A percentile compares a stretch with the other conserved stretches of the same genome.
phyloP scores from a whole-genome alignment of 129 eudicot genomes.

The Kitagawia praeruptora region DNA sequence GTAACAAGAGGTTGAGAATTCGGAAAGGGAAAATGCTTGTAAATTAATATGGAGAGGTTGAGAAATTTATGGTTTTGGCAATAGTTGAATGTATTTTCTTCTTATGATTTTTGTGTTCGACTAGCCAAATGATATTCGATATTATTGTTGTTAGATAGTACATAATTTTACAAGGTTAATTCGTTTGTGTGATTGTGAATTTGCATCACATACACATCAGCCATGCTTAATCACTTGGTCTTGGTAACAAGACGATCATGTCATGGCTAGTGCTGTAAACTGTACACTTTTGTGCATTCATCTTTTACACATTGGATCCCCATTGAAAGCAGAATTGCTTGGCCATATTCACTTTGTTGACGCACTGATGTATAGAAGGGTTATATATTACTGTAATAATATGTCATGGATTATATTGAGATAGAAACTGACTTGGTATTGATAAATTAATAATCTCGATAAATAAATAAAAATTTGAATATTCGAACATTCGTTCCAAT shows the following conservation, averaged over 20 bases:
- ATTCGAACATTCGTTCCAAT: too few species aligned
- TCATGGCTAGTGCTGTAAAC: not conserved
- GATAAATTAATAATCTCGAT: too few species aligned
- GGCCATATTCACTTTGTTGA: not conserved
- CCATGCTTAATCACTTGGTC: not conserved
- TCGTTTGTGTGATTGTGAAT: not conserved
- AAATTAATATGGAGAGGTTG: not conserved
- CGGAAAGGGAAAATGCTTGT: not conserved
- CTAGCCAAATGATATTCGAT: not conserved
- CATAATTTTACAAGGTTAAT: not conserved
- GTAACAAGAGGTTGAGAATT: not conserved
- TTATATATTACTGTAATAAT: not conserved
- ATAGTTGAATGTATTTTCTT: not conserved
- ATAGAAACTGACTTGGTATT: too few species aligned
- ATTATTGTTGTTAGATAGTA: not conserved
- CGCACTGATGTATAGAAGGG: not conserved
- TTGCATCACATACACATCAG: not conserved
- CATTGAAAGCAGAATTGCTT: not conserved
- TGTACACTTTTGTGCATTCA: not conserved
- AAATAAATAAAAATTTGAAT: too few species aligned
- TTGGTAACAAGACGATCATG: not conserved
- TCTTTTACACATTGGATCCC: slow-evolving; percentile 4
- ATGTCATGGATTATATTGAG: too few species aligned
- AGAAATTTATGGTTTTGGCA: not conserved
- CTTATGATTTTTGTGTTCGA: not conserved